Evolutionary conservation across 225 moss, liverwort and hornwort species (phyloP), one percentile per base, ranked within the genome.

Genomic region (Sphagnum tenellum): DNA sequence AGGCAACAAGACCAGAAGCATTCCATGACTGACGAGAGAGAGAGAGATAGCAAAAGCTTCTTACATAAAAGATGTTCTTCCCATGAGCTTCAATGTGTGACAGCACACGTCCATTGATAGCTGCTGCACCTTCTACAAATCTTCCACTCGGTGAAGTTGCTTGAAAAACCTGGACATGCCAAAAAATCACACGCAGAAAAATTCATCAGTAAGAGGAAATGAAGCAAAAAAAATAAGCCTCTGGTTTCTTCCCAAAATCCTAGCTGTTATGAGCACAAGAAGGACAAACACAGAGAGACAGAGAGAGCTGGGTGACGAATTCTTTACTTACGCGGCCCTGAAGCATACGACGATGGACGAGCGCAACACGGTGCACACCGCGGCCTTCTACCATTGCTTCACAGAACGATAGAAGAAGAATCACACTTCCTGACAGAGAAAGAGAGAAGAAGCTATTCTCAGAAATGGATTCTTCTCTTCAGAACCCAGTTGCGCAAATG

Each of bases 61-160:
- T 81, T 71, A 94, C 94, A 51, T 94, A 94, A 62, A 94, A 94
- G 53, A 94, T 91, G 44, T 94, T 94, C 76, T 94, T 94, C 55
- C 94, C 94, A 49, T 94, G 94, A 10, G 67, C 91, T 80, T 94
- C 94, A 67, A 94, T 89, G 2, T 83, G 87, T 8, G 91, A 80
- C 45, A 94, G 62, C 55, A 85, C 78, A 8, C 61, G 71, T 71
- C 87, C 94, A 77, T 83, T 72, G 46, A 94, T 82, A 50, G 85
- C 85, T 49, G 66, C 73, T 53, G 91, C 89, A 44, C 94, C 94
- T 48, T 91, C 87, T 3, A 71, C 66, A 56, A 91, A 94, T 64
- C 81, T 76, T 45, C 91, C 89, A 74, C 70, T 81, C 2, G 94
- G 91, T 70, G 94, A 91, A 5, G 78, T 76, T 57, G 89, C 91